These are phyloP conservation scores for Chaetomiaceae sp. DNA, from an alignment of 2,329 filamentous ascomycete species.

Conservation along the genomic window DNA sequence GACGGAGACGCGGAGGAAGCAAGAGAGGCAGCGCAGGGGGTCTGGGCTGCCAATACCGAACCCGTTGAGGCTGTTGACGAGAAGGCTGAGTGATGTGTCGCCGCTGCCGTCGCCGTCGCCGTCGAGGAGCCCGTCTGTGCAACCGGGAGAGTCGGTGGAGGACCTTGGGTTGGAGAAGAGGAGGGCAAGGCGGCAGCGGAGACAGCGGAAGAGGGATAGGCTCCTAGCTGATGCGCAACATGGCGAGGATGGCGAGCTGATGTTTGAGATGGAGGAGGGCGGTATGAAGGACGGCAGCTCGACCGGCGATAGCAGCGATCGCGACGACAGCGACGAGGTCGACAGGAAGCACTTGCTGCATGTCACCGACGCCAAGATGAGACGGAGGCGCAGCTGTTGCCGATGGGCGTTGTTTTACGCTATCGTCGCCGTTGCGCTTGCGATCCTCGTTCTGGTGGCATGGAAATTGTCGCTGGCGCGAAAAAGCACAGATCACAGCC, in stretches of 20 bases:
- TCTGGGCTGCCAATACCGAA: slow-evolving; percentile 49
- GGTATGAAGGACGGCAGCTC: slow-evolving; percentile 62
- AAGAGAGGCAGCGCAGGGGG: slow-evolving; percentile 45
- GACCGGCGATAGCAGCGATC: slow-evolving; percentile 58
- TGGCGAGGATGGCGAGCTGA: slow-evolving; percentile 69
- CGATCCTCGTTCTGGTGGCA: slow-evolving; percentile 52
- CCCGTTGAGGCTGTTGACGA: slow-evolving; percentile 36
- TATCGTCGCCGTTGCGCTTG: slow-evolving; percentile 50
- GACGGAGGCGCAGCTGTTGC: slow-evolving; percentile 50
- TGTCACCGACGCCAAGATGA: slow-evolving; percentile 43
- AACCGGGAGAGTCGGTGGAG: slow-evolving; percentile 25
- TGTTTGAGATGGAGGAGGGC: slow-evolving; percentile 90
- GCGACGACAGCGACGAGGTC: slow-evolving; percentile 56
- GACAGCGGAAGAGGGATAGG: slow-evolving; percentile 50
- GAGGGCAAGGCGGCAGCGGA: slow-evolving; percentile 44
- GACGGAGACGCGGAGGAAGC: slow-evolving; percentile 44
- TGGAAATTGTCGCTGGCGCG: slow-evolving; percentile 54
- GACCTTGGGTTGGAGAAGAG: slow-evolving; percentile 50
- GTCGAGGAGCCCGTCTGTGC: slow-evolving; percentile 22
- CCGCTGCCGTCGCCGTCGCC: slow-evolving; percentile 21
- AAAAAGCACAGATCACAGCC: slow-evolving; percentile 23
- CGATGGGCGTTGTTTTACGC: slow-evolving; percentile 52
- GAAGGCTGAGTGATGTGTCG: slow-evolving; percentile 25
- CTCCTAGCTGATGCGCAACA: slow-evolving; percentile 50
- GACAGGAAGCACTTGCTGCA: slow-evolving; percentile 50